These are phyloP conservation scores for Hypericum perforatum DNA, from an alignment of 345 rosid species.

Conservation along the genomic window DNA sequence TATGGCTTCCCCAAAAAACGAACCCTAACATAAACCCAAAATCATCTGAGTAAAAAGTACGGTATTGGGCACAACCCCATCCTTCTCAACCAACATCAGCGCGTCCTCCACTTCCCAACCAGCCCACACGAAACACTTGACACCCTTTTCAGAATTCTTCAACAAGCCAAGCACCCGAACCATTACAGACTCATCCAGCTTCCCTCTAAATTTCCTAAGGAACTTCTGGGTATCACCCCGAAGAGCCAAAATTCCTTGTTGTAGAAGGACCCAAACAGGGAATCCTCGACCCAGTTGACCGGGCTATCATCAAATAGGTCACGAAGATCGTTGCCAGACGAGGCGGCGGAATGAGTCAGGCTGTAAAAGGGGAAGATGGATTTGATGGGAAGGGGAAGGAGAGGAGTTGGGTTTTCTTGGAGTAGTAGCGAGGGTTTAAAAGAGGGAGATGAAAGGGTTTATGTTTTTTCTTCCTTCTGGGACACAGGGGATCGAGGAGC, in stretches of 20 bases:
- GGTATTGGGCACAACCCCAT: slow-evolving; percentile 62
- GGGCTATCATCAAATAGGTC: slow-evolving; percentile 50
- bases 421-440: no score
- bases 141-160: slow-evolving; percentile 45
- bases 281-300: no score
- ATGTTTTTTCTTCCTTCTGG: no score
- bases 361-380: no score
- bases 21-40: slow-evolving; percentile 88
- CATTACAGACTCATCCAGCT: slow-evolving; percentile 44
- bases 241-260: slow-evolving; percentile 45
- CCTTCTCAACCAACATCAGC: slow-evolving; percentile 49
- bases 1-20: slow-evolving; percentile 94
- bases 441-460: no score
- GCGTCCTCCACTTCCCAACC: slow-evolving; percentile 93
- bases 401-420: no score
- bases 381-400: no score
- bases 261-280: no score
- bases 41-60: slow-evolving; percentile 72
- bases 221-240: slow-evolving; percentile 2
- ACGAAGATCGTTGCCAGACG: slow-evolving; percentile 32
- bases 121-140: slow-evolving; percentile 78
- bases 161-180: no score
- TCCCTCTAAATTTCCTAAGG: slow-evolving; percentile 42
- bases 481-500: no score
- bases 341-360: slow-evolving; percentile 35